These are phyloP conservation scores for Cucurbita pepo DNA, from an alignment of 306 rosid species.

Conservation along the genomic window DNA sequence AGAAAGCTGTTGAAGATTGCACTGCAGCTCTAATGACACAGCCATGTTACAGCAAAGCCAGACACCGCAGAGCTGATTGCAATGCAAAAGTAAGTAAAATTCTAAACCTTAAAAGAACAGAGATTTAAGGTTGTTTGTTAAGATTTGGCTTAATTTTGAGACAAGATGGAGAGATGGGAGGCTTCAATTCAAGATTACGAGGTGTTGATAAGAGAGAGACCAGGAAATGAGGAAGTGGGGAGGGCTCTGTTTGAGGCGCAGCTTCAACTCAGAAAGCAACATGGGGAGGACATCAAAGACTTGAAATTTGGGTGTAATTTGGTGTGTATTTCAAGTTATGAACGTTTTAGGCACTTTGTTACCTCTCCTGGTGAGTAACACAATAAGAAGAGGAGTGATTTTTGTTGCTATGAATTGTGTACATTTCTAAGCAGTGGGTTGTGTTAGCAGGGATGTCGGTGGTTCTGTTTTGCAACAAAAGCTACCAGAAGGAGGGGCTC, in stretches of 20 bases:
- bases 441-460: conserved; percentile 64
- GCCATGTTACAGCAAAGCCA: conserved; percentile 85
- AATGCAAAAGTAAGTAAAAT: conserved; percentile 49
- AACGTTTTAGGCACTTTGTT: conserved; percentile 64
- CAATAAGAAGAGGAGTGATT: background rate
- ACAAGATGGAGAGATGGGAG: conserved; percentile 80
- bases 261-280: conserved; percentile 46
- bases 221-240: conserved; percentile 83
- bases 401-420: background rate
- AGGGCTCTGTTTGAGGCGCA: conserved; percentile 71
- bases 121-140: background rate
- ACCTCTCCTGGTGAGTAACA: conserved; percentile 58
- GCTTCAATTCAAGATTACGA: conserved; percentile 85
- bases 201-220: conserved; percentile 58
- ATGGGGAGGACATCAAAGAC: conserved; percentile 59
- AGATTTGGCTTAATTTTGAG: background rate
- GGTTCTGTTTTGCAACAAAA: conserved; percentile 68
- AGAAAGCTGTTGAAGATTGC: conserved; percentile 93
- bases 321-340: conserved; percentile 54
- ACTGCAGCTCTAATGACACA: conserved; percentile 48
- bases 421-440: background rate
- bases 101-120: no score
- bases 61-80: conserved; percentile 76
- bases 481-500: conserved; percentile 35
- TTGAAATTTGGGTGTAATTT: conserved; percentile 71